Conservation (phyloP, 1,139 yeast species). For the Yamadazyma epiphylla region DNA sequence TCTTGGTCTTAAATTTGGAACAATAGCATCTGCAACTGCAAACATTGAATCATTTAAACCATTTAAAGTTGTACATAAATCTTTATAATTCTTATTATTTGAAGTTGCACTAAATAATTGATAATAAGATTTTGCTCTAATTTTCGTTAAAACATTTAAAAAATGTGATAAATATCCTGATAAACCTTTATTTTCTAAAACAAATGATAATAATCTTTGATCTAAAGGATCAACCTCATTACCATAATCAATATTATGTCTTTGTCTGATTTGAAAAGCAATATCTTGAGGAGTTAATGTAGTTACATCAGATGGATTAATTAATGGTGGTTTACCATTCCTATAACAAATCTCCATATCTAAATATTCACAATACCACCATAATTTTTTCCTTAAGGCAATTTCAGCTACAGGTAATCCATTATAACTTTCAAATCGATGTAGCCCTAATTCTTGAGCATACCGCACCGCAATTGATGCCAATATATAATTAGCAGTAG, state of each 20-base stretch:
- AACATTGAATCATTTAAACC: constrained; percentile 20
- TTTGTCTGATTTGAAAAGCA: background rate
- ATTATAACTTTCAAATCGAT: constrained; percentile 48
- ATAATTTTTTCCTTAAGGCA: constrained; percentile 37
- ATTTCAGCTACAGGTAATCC: constrained; percentile 37
- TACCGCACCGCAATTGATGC: constrained; percentile 51
- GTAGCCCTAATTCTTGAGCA: constrained; percentile 66
- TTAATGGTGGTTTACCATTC: constrained; percentile 57
- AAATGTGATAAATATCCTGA: constrained; percentile 7
- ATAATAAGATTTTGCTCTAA: constrained; percentile 27
- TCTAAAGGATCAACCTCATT: constrained; percentile 6
- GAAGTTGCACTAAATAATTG: constrained; percentile 27
- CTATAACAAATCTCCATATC: constrained; percentile 56
- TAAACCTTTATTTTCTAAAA: constrained; percentile 7
- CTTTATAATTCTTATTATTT: constrained; percentile 14
- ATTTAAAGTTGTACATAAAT: constrained; percentile 15
- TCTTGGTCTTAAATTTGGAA: constrained; percentile 17
- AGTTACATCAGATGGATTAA: constrained; percentile 49
- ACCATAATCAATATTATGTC: background rate
- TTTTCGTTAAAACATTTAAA: constrained; percentile 16
- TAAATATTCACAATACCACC: constrained; percentile 53
- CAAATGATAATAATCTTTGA: constrained; percentile 6
- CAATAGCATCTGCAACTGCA: constrained; percentile 12
- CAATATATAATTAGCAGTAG: constrained; percentile 42
- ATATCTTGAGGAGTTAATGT: constrained; percentile 14